phyloP scores from a whole-genome alignment of 352 stramenopile genomes.

The Saprolegnia parasitica region DNA sequence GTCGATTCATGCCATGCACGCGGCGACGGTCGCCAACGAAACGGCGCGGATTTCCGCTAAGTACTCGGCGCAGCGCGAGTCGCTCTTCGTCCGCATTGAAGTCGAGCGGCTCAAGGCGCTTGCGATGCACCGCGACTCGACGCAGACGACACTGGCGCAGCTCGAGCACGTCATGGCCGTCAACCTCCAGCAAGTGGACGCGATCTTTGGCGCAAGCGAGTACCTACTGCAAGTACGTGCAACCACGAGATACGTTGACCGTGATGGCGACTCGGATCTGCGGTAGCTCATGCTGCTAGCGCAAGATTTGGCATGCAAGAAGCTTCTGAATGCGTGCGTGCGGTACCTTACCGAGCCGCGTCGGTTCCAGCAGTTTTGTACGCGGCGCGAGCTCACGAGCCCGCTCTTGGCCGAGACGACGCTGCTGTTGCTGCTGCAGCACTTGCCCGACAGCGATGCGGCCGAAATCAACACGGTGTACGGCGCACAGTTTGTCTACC shows the following conservation, averaged over 20 bases:
- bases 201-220: slow-evolving; percentile 67
- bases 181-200: slow-evolving; percentile 51
- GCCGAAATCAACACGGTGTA: slow-evolving; percentile 40
- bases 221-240: slow-evolving; percentile 45
- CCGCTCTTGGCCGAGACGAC: slow-evolving; percentile 67
- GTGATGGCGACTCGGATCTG: no score
- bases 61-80: slow-evolving; percentile 46
- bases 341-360: slow-evolving; percentile 47
- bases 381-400: slow-evolving; percentile 65
- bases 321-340: slow-evolving; percentile 47
- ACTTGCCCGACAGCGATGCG: slow-evolving; percentile 44
- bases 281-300: slow-evolving; percentile 58
- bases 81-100: slow-evolving; percentile 39
- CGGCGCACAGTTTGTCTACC: slow-evolving; percentile 47
- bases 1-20: slow-evolving; percentile 61
- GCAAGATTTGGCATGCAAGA: slow-evolving; percentile 61
- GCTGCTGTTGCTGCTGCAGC: slow-evolving; percentile 57
- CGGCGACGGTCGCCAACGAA: slow-evolving; percentile 48
- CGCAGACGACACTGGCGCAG: slow-evolving; percentile 46
- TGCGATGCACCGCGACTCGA: slow-evolving; percentile 47
- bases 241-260: background rate
- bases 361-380: slow-evolving; percentile 54
- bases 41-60: slow-evolving; percentile 56
- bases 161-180: slow-evolving; percentile 56
- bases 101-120: slow-evolving; percentile 43